Base-by-base conservation (phyloP, 2,329 filamentous ascomycete species). In the Penicillium sp. region DNA sequence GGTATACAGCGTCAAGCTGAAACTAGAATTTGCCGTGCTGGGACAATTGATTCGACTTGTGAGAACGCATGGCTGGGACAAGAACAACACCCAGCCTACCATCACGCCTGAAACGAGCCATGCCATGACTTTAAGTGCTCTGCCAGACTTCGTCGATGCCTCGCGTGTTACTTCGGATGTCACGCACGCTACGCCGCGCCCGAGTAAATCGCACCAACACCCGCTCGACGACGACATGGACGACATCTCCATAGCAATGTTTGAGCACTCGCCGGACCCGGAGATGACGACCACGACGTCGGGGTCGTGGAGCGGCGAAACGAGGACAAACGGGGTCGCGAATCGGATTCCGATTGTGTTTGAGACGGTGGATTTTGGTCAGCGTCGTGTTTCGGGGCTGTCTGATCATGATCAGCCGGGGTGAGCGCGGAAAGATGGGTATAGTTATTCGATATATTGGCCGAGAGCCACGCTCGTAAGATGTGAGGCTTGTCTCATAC, bases 21-120 rank as follows among this genome's bases (percentile, higher is more conserved):
- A 79, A 58, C 72, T 79, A n/a, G 77, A 79, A 61, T 79, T 79
- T 60, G 77, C 77, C 20, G 76, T 79, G 24, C 69, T 79, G 6
- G 74, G 74, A 23, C 74, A 77, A 65, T 64, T 78, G 21, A 70
- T 78, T 50, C 67, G 72, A 46, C 65, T 78, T 42, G 75, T 76
- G 40, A 69, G 68, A 56, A 64, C 65, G 21, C 71, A 73, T 45
- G 63, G 68, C 56, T 74, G 71, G 71, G n/a, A n/a, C n/a, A 72
- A 73, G 55, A 35, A 16, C 16, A 14, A 16, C 30, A 60, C 69
- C 5, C 70, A 72, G n/a, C 68, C 69, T 12, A 65, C 68, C 12
- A 65, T 67, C 52, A 14, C 8, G 3, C 42, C 28, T 52, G 30
- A 58, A 7, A 24, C 9, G 5, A 43, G n/a, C 20, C 18, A 43